phyloP scores from a whole-genome alignment of 139 green algal species.

The Chlorella sp. region DNA sequence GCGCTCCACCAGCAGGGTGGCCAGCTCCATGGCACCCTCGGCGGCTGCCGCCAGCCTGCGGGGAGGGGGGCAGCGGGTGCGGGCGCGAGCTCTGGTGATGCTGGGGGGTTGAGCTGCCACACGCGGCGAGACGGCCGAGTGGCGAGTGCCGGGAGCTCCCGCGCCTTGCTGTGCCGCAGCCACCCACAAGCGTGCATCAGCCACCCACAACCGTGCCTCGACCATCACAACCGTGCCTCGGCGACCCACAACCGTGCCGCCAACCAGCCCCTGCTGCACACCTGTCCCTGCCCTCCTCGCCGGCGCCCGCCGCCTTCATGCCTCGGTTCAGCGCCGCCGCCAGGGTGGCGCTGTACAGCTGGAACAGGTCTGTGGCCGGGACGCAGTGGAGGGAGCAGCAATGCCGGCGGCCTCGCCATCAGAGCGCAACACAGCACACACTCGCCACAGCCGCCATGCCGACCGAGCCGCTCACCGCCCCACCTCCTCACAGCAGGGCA shows the following conservation, averaged over 20 bases:
- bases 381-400: not conserved
- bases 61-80: not conserved
- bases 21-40: slow-evolving; percentile 36
- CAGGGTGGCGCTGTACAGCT: slow-evolving; percentile 17
- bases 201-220: too few relatives aligned
- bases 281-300: not conserved
- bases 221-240: too few relatives aligned
- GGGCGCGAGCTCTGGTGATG: too few relatives aligned
- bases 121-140: too few relatives aligned
- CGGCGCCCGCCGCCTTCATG: not conserved
- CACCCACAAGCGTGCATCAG: too few relatives aligned
- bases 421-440: not conserved
- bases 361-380: not conserved
- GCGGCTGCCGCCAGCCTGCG: slow-evolving; percentile 8
- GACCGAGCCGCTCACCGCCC: not conserved
- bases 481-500: not conserved
- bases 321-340: not conserved
- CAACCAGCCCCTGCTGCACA: not conserved
- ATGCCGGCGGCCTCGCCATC: not conserved
- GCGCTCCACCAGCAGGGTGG: slow-evolving; percentile 31
- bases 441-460: not conserved
- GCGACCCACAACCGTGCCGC: too few relatives aligned
- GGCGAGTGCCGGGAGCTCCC: too few relatives aligned
- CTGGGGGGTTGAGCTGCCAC: too few relatives aligned
- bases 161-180: too few relatives aligned